These are phyloP conservation scores for Apiotrichum akiyoshidainum DNA, from an alignment of 1,284 basidiomycete species.

Conservation along the genomic window DNA sequence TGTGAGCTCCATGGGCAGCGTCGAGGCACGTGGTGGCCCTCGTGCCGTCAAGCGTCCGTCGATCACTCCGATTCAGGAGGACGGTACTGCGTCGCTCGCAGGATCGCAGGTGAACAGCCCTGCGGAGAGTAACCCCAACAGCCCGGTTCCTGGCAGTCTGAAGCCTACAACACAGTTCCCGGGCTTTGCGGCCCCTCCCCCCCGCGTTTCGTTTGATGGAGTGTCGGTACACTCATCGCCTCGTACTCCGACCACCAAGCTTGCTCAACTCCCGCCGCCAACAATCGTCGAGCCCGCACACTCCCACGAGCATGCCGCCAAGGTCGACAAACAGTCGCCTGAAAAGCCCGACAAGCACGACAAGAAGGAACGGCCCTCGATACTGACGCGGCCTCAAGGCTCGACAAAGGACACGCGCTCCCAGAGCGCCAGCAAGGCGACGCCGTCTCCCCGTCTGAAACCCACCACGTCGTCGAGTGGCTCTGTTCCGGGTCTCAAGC, in stretches of 20 bases:
- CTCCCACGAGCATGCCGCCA: background rate
- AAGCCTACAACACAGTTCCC: background rate
- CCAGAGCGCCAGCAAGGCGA: background rate
- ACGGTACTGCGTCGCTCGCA: background rate
- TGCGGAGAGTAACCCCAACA: background rate
- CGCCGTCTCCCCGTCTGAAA: slow-evolving; percentile 1
- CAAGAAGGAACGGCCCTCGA: background rate
- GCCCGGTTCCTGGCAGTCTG: background rate
- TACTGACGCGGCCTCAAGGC: no score
- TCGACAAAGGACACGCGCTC: background rate
- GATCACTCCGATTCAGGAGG: slow-evolving; percentile 3
- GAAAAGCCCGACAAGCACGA: background rate
- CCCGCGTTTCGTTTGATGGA: background rate
- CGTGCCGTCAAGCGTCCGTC: background rate
- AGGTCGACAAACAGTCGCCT: background rate
- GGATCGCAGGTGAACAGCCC: background rate
- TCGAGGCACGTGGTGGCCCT: background rate
- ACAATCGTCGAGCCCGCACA: background rate
- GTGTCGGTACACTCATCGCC: background rate
- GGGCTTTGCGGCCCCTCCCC: background rate
- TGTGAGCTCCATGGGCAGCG: background rate
- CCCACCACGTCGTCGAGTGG: background rate
- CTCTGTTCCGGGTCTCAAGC: background rate
- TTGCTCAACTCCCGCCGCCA: background rate
- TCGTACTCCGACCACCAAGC: background rate